These are phyloP conservation scores for Volutella citrinella DNA, from an alignment of 2,329 filamentous ascomycete species.

Conservation along the genomic window DNA sequence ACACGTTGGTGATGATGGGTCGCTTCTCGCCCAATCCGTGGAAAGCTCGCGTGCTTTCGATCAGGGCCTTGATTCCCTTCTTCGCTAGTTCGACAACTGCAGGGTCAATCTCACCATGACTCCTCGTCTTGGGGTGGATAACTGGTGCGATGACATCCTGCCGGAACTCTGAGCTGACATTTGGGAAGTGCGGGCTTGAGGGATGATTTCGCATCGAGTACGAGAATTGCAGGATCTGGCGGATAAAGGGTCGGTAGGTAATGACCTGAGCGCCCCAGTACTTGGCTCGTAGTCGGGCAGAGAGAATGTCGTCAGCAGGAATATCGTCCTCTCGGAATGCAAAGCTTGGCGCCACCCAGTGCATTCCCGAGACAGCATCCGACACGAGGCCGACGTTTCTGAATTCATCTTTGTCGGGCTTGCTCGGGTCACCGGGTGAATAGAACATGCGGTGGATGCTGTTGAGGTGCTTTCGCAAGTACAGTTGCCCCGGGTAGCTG, in stretches of 20 bases:
- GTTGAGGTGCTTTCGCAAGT: conserved; percentile 63
- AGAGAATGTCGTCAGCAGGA: conserved; percentile 73
- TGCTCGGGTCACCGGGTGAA: conserved; percentile 38
- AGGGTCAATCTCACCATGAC: conserved; percentile 37
- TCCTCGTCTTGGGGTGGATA: conserved; percentile 36
- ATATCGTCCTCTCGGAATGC: conserved; percentile 64
- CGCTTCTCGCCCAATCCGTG: conserved; percentile 60
- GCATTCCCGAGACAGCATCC: conserved; percentile 38
- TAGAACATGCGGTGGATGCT: conserved; percentile 58
- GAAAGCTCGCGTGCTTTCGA: conserved; percentile 84
- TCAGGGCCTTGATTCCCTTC: conserved; percentile 68
- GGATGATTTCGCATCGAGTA: conserved; percentile 34
- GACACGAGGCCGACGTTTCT: conserved; percentile 46
- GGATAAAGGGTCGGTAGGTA: conserved; percentile 75
- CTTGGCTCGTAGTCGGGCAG: conserved; percentile 83
- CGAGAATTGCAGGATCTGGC: conserved; percentile 52
- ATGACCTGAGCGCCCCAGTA: conserved; percentile 93
- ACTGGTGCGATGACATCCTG: conserved; percentile 34
- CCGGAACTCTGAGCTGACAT: conserved; percentile 32
- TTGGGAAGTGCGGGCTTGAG: conserved; percentile 30
- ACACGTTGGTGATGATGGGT: conserved; percentile 90
- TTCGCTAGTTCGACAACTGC: conserved; percentile 53
- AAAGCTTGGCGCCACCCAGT: conserved; percentile 49
- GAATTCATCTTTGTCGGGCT: conserved; percentile 36
- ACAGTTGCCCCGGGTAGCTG: conserved; percentile 62